These are phyloP conservation scores for Kalanchoe fedtschenkoi DNA, from an alignment of 164 flowering plant genomes.

Conservation along the genomic window DNA sequence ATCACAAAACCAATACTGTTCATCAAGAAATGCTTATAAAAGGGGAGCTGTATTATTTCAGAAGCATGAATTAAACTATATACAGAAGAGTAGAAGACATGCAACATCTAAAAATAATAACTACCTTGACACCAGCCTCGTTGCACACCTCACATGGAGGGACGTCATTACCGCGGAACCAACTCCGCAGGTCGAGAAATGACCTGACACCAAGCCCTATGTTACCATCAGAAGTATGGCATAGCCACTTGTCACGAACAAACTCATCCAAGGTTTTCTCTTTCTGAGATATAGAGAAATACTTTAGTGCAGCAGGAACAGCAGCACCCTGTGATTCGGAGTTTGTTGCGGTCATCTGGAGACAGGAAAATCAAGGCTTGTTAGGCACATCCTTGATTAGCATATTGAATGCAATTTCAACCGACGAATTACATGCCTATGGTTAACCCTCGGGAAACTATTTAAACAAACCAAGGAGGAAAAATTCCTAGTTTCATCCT, in stretches of 20 bases:
- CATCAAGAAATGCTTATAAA: not conserved
- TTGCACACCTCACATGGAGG: conserved; percentile 85
- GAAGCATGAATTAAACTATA: not conserved
- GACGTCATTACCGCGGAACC: conserved; percentile 66
- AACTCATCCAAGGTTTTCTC: conserved; percentile 74
- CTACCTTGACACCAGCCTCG: conserved; percentile 85
- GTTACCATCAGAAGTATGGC: conserved; percentile 39
- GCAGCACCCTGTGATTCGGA: conserved; percentile 37
- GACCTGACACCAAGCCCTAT: conserved; percentile 86
- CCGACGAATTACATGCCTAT: not conserved
- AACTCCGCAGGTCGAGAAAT: conserved; percentile 80
- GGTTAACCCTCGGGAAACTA: not conserved
- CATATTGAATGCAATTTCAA: not conserved
- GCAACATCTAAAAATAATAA: not conserved
- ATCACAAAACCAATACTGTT: not conserved
- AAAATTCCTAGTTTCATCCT: not conserved
- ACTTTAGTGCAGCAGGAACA: conserved; percentile 59
- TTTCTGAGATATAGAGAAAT: conserved; percentile 70
- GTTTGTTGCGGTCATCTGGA: conserved; percentile 26
- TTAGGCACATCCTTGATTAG: not conserved
- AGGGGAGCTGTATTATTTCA: not conserved
- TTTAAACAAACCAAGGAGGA: not conserved
- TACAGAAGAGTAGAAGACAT: not conserved
- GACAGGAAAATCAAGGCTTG: conserved; percentile 7
- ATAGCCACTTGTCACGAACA: conserved; percentile 73